Percentiles rank a stretch among this genome's conserved stretches.
These are phyloP conservation scores for Gillenia trifoliata DNA, from an alignment of 306 rosid genomes.

Conservation along the genomic window DNA sequence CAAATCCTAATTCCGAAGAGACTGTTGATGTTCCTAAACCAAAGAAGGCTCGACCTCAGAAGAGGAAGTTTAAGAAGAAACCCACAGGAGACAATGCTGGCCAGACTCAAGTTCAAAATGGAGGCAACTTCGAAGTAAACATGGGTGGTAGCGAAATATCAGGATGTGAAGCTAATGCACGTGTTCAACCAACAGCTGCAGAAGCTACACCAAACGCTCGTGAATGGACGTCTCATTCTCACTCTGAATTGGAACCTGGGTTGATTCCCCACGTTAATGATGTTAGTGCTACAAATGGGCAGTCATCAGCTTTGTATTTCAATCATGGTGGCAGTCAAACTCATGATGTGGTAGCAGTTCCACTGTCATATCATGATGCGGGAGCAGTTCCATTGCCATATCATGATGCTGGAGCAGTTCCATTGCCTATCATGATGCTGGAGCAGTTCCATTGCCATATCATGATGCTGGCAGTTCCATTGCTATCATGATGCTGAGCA, in stretches of 20 bases:
- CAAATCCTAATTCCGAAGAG: slow-evolving; percentile 26
- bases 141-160: slow-evolving; percentile 13
- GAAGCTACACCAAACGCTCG: slow-evolving; percentile 26
- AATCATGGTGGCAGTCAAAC: slow-evolving; percentile 22
- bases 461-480: too few species aligned
- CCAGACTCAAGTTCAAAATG: slow-evolving; percentile 10
- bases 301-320: slow-evolving; percentile 22
- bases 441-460: too few species aligned
- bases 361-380: not conserved
- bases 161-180: slow-evolving; percentile 11
- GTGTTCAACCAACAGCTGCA: slow-evolving; percentile 6
- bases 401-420: too few species aligned
- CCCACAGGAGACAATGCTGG: slow-evolving; percentile 19
- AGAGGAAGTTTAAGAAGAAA: slow-evolving; percentile 42
- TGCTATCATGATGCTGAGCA: too few species aligned
- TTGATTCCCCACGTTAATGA: slow-evolving; percentile 10
- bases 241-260: slow-evolving; percentile 22
- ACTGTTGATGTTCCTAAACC: slow-evolving; percentile 34
- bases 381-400: too few species aligned
- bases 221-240: slow-evolving; percentile 12
- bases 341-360: slow-evolving; percentile 6
- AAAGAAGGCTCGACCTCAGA: slow-evolving; percentile 50
- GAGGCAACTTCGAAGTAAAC: slow-evolving; percentile 8
- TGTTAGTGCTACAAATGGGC: slow-evolving; percentile 22
- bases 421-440: too few species aligned